These are phyloP conservation scores for Cicer arietinum DNA, from an alignment of 306 rosid genomes.

Conservation along the genomic window DNA sequence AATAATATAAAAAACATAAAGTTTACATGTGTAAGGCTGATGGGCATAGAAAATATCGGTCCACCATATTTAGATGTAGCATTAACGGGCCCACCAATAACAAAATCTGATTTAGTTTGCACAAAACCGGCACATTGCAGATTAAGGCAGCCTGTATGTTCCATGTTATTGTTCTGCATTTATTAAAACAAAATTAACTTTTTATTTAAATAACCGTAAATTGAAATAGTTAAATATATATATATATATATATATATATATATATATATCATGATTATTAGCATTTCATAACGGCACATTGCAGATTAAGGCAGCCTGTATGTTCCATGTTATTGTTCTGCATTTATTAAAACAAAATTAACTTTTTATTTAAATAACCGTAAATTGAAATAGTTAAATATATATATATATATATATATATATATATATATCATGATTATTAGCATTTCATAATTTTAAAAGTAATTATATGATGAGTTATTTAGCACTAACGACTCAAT, in stretches of 20 bases:
- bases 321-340: neutral
- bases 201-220: too few relatives aligned
- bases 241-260: too few relatives aligned
- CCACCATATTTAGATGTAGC: slow-evolving; percentile 14
- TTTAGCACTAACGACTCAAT: too few relatives aligned
- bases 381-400: too few relatives aligned
- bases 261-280: too few relatives aligned
- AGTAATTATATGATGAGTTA: too few relatives aligned
- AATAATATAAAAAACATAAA: neutral
- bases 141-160: slow-evolving; percentile 12
- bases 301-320: slow-evolving; percentile 24
- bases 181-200: neutral
- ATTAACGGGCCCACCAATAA: neutral
- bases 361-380: neutral
- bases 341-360: neutral
- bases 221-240: too few relatives aligned
- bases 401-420: too few relatives aligned
- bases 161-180: neutral
- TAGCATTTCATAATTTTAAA: too few relatives aligned
- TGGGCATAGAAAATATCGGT: neutral
- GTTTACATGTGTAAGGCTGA: neutral
- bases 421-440: too few relatives aligned
- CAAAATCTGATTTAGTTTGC: neutral
- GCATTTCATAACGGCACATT: neutral
- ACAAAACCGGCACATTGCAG: slow-evolving; percentile 17